Base-by-base conservation (phyloP, 306 rosid genomes). In the Boehmeria nivea region DNA sequence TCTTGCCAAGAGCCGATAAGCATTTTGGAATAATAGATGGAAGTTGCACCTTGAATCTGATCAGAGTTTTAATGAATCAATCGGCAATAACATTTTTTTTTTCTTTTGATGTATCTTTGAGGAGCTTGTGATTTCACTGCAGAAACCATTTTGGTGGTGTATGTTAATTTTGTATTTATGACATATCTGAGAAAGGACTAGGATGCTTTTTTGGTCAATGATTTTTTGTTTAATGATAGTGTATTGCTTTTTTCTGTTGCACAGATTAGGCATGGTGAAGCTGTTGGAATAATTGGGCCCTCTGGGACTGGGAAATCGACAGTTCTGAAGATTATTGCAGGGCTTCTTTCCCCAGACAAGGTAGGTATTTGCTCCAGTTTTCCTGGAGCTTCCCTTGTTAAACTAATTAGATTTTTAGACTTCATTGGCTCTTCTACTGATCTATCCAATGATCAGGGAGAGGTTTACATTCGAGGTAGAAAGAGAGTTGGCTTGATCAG, bases 251-350 rank as follows among this genome's bases (percentile, higher is more conserved):
- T 49, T 47, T 17, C 18, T 17, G 46, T 53, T 65, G 46, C 74
- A 71, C 76, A 87, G 99, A 93, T 93, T 70, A 88, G 90, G 61
- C 84, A 81, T 79, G 96, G 99, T 12, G 99, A 93, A 81, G 94
- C 99, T 55, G 96, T 93, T 78, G 99, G 96, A 60, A 86, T 87
- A 64, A 93, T 93, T 60, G 99, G 99, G 62, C 99, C 99, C 53
- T 93, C 99, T 65, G 99, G 99, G 57, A 93, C 99, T 3, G 99
- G 99, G 9, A 93, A 93, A 71, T 93, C 99, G 25, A 87, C 99
- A 16, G 72, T 81, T 73, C 63, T 93, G 67, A 93, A 87, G 81
- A 93, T 93, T 47, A 75, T 87, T 26, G 96, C 99, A 14, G 99
- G 99, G 58, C 93, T 93, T 71, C 94, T 93, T 59, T 76, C 89